Evolutionary conservation across 768 basidiomycete species (phyloP).

Genomic region (Pholiota conissans): DNA sequence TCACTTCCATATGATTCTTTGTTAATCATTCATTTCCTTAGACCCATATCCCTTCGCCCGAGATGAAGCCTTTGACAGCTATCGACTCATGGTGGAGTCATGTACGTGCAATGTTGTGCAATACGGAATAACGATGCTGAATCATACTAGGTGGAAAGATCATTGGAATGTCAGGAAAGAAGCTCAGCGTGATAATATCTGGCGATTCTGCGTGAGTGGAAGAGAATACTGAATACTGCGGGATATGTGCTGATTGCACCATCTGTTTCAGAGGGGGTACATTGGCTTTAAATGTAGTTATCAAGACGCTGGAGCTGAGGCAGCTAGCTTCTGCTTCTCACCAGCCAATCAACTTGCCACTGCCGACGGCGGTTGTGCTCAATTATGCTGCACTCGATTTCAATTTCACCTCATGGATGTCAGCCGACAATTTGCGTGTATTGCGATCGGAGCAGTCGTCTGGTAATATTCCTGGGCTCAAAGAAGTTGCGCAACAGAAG

Average conservation of each 20-base stretch:
- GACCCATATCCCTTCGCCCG: constrained; percentile 98
- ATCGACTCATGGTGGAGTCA: constrained; percentile 77
- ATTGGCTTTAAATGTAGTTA: constrained; percentile 79
- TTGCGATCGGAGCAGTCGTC: constrained; percentile 87
- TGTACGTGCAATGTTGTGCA: constrained; percentile 28
- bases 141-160: constrained; percentile 54
- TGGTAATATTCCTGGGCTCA: constrained; percentile 72
- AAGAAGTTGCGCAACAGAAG: constrained; percentile 72
- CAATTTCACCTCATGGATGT: constrained; percentile 98
- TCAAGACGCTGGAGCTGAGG: constrained; percentile 78
- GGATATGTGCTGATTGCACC: constrained; percentile 9
- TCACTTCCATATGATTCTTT: neutral
- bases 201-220: constrained; percentile 95
- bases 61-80: constrained; percentile 93
- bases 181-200: constrained; percentile 74
- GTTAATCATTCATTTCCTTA: constrained; percentile 26
- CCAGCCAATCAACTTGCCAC: constrained; percentile 48
- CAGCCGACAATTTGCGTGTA: constrained; percentile 77
- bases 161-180: constrained; percentile 87
- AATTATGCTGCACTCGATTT: constrained; percentile 95
- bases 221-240: neutral
- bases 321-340: constrained; percentile 30
- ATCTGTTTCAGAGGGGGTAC: constrained; percentile 71
- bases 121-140: constrained; percentile 1
- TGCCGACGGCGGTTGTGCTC: constrained; percentile 81